phyloP scores from a whole-genome alignment of 139 green algal genomes.

The Chlorella vulgaris region DNA sequence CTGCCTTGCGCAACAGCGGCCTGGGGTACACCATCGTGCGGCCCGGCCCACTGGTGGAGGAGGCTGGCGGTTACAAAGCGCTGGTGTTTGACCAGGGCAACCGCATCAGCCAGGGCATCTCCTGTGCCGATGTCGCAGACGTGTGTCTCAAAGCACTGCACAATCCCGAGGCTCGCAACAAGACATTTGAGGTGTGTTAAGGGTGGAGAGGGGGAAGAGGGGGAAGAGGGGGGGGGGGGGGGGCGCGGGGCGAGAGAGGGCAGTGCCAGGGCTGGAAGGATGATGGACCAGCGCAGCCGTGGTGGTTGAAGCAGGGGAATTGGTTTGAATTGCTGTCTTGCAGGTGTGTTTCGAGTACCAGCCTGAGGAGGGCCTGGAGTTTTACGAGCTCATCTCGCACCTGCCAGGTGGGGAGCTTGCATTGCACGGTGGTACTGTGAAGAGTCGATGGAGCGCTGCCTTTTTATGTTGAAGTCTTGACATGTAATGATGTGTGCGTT shows the following conservation, averaged over 20 bases:
- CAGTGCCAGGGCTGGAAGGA: background rate
- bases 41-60: slow-evolving; percentile 82
- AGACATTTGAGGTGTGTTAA: slow-evolving; percentile 92
- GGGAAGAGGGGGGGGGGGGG: background rate
- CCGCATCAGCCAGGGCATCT: slow-evolving; percentile 82
- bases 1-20: slow-evolving; percentile 78
- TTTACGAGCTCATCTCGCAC: slow-evolving; percentile 90
- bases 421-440: background rate
- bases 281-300: background rate
- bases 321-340: background rate
- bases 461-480: background rate
- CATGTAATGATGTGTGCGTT: background rate
- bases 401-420: slow-evolving; percentile 48
- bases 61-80: slow-evolving; percentile 94
- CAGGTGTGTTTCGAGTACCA: slow-evolving; percentile 80
- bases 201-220: background rate
- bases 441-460: background rate
- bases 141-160: slow-evolving; percentile 91
- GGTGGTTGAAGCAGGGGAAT: background rate
- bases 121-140: slow-evolving; percentile 96
- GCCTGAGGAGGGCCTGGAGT: slow-evolving; percentile 56
- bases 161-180: slow-evolving; percentile 86
- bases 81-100: slow-evolving; percentile 98
- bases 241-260: too few relatives aligned
- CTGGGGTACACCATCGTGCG: slow-evolving; percentile 96